Base-by-base conservation (phyloP, 164 flowering plant species). In the Annona cherimola region DNA sequence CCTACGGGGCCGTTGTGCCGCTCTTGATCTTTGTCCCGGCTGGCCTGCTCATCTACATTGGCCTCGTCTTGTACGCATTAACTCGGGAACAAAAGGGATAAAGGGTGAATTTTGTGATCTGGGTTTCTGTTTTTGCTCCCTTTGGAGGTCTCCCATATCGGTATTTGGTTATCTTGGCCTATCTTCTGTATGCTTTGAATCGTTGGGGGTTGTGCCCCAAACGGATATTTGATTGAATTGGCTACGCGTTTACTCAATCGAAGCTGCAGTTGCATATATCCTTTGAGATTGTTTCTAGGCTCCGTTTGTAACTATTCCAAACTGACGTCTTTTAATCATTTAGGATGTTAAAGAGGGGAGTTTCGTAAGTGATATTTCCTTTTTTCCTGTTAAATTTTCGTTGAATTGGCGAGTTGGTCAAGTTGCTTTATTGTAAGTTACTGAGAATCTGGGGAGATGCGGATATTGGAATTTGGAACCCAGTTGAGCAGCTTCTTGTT, bases 1-100 rank as follows among this genome's bases (percentile, higher is more conserved):
- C 83, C 18, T 45, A 78, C 62, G 89, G 87, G 35, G 98, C 97
- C 5, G 45, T 85, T 43, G 83, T 54, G 18, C 93, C 98, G 50
- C 75, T 93, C 67, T 77, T 93, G 5, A 71, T 79, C 35, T 81
- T 93, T 26, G 95, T 88, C 42, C 92, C 98, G 8, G 66, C 70
- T 45, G 97, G 85, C 0, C 88, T 91, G n/a, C 26, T 85, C 9
- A 70, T 90, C 67, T 91, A 90, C 76, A 67, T 88, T 3, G 73
- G 73, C 39, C 67, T 85, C 9, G 85, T 83, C 55, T 61, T 86
- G 41, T 82, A 93, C 69, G 93, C 97, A 1, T 87, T 86, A 42
- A 67, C 69, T 18, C 69, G 66, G 5, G 57, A 67, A 61, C 0
- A 16, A 26, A 26, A 26, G 35, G 35, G 35, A 26, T 26, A 26